phyloP scores from a whole-genome alignment of 129 eudicot species.

The Saussurea involucrata region DNA sequence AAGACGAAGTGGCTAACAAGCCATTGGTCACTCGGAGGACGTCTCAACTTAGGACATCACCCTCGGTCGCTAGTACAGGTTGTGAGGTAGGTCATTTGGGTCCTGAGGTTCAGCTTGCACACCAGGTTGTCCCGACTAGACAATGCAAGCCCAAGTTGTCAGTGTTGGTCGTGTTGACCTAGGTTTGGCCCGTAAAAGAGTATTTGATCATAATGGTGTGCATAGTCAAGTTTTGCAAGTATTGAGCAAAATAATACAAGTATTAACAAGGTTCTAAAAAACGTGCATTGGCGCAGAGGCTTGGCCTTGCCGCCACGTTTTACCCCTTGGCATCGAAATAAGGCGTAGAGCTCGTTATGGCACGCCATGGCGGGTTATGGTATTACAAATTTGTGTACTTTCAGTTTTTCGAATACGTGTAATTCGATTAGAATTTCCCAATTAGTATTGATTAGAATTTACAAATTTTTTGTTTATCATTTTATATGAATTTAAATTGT shows the following conservation, averaged over 20 bases:
- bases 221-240: background rate
- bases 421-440: too few relatives aligned
- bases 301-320: too few relatives aligned
- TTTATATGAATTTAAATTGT: too few relatives aligned
- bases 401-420: too few relatives aligned
- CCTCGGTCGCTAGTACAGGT: background rate
- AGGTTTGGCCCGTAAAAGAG: background rate
- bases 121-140: background rate
- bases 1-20: background rate
- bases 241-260: background rate
- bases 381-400: too few relatives aligned
- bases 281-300: too few relatives aligned
- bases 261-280: too few relatives aligned
- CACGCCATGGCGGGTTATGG: too few relatives aligned
- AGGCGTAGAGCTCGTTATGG: too few relatives aligned
- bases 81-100: background rate
- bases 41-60: background rate
- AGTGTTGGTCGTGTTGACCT: background rate
- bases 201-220: background rate
- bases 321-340: too few relatives aligned
- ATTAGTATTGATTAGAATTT: too few relatives aligned
- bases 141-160: background rate
- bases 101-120: background rate
- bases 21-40: background rate
- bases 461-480: too few relatives aligned